A percentile compares a stretch with the other conserved stretches of the same genome.
These are phyloP conservation scores for Decorospora gaudefroyi DNA, from an alignment of 2,329 filamentous ascomycete genomes.

Conservation along the genomic window DNA sequence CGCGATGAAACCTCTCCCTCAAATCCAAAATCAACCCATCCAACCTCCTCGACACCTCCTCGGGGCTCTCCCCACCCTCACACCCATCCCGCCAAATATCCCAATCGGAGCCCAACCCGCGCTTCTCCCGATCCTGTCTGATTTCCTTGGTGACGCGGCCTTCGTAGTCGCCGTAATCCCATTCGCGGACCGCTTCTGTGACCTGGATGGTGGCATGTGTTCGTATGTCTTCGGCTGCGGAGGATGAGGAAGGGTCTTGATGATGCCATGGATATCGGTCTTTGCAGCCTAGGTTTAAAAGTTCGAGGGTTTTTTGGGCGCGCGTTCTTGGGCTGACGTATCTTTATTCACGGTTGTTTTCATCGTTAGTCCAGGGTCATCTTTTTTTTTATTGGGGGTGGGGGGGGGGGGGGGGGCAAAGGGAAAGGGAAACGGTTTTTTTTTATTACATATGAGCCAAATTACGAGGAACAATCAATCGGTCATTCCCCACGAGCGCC, in stretches of 20 bases:
- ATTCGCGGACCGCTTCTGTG: constrained; percentile 61
- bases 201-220: constrained; percentile 54
- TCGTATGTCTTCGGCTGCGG: constrained; percentile 28
- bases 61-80: constrained; percentile 77
- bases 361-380: not conserved
- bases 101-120: constrained; percentile 65
- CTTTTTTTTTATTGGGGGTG: not conserved
- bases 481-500: constrained; percentile 80
- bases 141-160: constrained; percentile 61
- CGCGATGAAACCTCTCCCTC: constrained; percentile 54
- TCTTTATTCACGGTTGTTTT: too few relatives aligned
- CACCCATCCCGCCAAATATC: constrained; percentile 89
- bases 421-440: not conserved
- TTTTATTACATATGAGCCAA: constrained; percentile 73
- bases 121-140: constrained; percentile 50
- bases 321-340: constrained; percentile 87
- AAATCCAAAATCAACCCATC: constrained; percentile 79
- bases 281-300: constrained; percentile 74
- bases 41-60: constrained; percentile 71
- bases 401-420: not conserved
- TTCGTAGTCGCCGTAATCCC: constrained; percentile 68
- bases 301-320: constrained; percentile 86
- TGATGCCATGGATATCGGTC: constrained; percentile 71
- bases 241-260: constrained; percentile 4
- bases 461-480: constrained; percentile 81